These are phyloP conservation scores for Boletus rubroflammeus DNA, from an alignment of 768 basidiomycete species.

Conservation along the genomic window DNA sequence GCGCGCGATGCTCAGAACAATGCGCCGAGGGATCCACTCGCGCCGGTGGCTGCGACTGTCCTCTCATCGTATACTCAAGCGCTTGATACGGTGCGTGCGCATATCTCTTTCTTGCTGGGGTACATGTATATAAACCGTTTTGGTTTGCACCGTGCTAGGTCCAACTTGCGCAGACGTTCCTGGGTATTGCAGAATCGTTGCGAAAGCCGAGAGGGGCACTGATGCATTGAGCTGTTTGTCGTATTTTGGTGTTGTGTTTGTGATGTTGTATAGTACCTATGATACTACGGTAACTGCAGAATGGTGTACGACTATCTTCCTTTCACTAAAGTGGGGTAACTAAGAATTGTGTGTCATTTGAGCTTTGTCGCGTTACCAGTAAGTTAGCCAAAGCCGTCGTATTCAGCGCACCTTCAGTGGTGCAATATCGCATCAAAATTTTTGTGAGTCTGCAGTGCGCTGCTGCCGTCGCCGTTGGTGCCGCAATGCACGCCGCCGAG, in stretches of 20 bases:
- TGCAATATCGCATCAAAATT: too few relatives aligned
- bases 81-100: constrained; percentile 42
- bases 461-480: too few relatives aligned
- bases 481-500: too few relatives aligned
- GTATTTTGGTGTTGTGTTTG: neutral
- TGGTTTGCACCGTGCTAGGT: constrained; percentile 32
- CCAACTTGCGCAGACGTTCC: constrained; percentile 53
- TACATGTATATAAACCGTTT: neutral
- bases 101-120: neutral
- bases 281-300: too few relatives aligned
- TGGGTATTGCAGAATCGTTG: constrained; percentile 55
- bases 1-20: constrained; percentile 45
- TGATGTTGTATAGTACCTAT: neutral
- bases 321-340: too few relatives aligned
- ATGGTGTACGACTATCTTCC: too few relatives aligned
- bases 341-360: too few relatives aligned
- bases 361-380: too few relatives aligned
- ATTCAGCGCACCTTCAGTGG: too few relatives aligned
- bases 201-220: constrained; percentile 52
- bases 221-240: constrained; percentile 25
- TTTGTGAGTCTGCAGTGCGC: too few relatives aligned
- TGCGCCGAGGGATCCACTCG: constrained; percentile 39
- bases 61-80: constrained; percentile 49
- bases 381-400: too few relatives aligned
- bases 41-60: constrained; percentile 31